Base-by-base conservation (phyloP, 2,329 filamentous ascomycete genomes). In the Teratosphaeria nubilosa region DNA sequence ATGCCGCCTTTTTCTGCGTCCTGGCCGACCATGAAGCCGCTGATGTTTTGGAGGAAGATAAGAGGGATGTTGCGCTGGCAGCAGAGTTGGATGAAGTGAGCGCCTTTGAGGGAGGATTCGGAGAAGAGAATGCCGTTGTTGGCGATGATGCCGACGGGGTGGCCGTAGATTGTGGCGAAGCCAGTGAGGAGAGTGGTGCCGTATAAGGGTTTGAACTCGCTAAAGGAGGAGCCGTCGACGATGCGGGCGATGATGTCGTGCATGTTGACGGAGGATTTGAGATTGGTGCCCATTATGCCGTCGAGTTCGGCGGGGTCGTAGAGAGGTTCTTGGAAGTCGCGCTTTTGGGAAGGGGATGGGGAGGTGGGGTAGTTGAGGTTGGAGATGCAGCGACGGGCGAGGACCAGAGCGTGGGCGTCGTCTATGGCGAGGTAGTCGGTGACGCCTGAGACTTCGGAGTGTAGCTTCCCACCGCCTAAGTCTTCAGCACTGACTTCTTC, bases 91-190 rank as follows among this genome's bases (percentile, higher is more conserved):
- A 97, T 90, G 74, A 99, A 99, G 76, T 99, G 94, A 0, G 94
- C 91, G 37, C 91, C 94, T 76, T 99, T 99, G 61, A 96, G 81
- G 9, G 90, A 86, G 10, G 89, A 91, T 55, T 91, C 84, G 57
- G 88, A 90, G 78, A 97, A 95, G 6, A 99, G 80, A 66, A 97
- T 96, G 57, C 94, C 94, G 67, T 96, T 94, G 77, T 97, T 97
- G 62, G 92, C 92, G 20, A 99, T 80, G 67, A 99, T 95, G 62
- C 92, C 92, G 20, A 97, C 90, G 56, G 84, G 88, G 64, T 95
- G 88, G 51, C 91, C 91, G 73, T 96, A 88, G 69, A 97, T 95
- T 66, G 80, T 81, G 1, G 90, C 92, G 71, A 97, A 70, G 48
- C 92, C 90, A 55, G 92, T 96, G 53, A 96, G 88, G 7, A 99